phyloP scores from a whole-genome alignment of 345 rosid species.

The Boechera divaricarpa region DNA sequence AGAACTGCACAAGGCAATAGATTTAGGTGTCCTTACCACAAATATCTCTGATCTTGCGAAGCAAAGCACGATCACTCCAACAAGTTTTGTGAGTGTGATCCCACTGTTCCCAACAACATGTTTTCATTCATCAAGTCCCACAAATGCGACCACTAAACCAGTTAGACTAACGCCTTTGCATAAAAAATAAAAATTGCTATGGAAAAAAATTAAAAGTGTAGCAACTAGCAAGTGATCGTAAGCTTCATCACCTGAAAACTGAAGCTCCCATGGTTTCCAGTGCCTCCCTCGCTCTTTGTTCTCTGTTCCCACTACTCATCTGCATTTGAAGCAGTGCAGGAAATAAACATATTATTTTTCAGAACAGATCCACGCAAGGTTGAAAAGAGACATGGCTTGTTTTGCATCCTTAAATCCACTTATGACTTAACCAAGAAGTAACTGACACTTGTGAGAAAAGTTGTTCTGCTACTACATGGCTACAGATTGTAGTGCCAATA shows the following conservation, averaged over 20 bases:
- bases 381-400: slow-evolving; percentile 26
- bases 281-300: slow-evolving; percentile 73
- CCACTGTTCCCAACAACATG: slow-evolving; percentile 62
- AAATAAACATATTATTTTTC: slow-evolving; percentile 22
- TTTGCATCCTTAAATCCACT: slow-evolving; percentile 24
- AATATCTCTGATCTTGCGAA: slow-evolving; percentile 88
- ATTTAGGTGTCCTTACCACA: slow-evolving; percentile 63
- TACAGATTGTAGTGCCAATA: slow-evolving; percentile 3
- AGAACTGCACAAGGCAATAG: slow-evolving; percentile 15
- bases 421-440: neutral
- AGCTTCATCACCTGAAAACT: slow-evolving; percentile 76
- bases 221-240: slow-evolving; percentile 19
- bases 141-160: slow-evolving; percentile 17
- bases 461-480: slow-evolving; percentile 22
- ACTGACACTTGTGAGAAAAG: slow-evolving; percentile 6
- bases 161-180: slow-evolving; percentile 31
- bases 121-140: slow-evolving; percentile 39
- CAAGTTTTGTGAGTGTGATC: slow-evolving; percentile 89
- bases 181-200: slow-evolving; percentile 6
- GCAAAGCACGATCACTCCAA: slow-evolving; percentile 87
- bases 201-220: neutral
- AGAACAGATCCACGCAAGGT: slow-evolving; percentile 7
- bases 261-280: slow-evolving; percentile 96
- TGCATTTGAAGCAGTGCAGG: slow-evolving; percentile 44
- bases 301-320: slow-evolving; percentile 79